A percentile compares a stretch with the other conserved stretches of the same genome.
These are phyloP conservation scores for Fragilariopsis cylindrus DNA, from an alignment of 108 stramenopile genomes.

Conservation along the genomic window DNA sequence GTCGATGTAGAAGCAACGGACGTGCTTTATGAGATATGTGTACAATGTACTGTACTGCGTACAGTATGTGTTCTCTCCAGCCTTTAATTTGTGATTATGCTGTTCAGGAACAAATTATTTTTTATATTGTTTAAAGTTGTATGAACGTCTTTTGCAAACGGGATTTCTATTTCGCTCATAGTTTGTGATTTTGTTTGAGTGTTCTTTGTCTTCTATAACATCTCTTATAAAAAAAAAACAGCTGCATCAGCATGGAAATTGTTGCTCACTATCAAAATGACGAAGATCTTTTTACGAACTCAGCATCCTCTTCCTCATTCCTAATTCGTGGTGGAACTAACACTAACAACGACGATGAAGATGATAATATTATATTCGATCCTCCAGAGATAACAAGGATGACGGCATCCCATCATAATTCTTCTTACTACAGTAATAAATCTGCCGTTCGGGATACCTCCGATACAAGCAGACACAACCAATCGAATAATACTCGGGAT, in stretches of 20 bases:
- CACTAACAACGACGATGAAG: neutral
- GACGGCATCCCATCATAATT: neutral
- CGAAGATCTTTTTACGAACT: neutral
- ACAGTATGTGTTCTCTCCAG: no score
- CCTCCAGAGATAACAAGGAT: neutral
- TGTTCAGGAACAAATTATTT: no score
- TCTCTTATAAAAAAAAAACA: neutral
- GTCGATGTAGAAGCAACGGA: no score
- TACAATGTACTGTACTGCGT: no score
- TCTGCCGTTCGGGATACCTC: slow-evolving; percentile 26
- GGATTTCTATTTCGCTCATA: neutral
- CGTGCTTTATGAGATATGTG: no score
- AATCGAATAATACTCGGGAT: slow-evolving; percentile 30
- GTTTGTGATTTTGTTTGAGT: neutral
- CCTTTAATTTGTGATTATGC: no score
- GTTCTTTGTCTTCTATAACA: neutral
- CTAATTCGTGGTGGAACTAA: neutral
- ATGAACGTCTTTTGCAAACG: no score
- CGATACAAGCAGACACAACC: slow-evolving; percentile 10
- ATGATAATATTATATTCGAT: neutral
- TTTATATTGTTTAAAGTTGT: no score
- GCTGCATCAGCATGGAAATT: neutral
- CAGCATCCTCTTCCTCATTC: neutral
- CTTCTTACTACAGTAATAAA: neutral
- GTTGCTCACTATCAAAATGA: neutral